Evolutionary conservation across 495 filamentous ascomycete genomes (phyloP), one percentile per base, ranked within the genome.

Genomic region (Xylaria sp.): DNA sequence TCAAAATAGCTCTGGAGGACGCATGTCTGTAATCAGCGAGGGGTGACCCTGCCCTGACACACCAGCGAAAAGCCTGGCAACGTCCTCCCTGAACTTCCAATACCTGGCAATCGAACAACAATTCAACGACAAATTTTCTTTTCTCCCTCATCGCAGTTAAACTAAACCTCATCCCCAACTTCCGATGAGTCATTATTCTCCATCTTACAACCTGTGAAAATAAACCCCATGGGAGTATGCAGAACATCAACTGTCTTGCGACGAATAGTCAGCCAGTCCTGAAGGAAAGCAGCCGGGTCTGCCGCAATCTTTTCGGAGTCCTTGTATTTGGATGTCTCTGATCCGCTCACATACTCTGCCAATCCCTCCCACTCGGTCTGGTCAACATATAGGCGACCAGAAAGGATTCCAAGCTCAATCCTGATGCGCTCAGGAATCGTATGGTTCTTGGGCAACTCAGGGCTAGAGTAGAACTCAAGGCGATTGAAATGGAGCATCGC

Each of bases 221-320:
- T 77, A 70, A 85, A 85, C 0, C 87, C 87, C 82, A 90, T 87
- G 0, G 86, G 88, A 0, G 87, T 90, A 44, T 88, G 84, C 31
- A 77, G 70, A 19, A 88, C 80, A 61, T 88, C 83, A 43, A 87
- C 85, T 2, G 85, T 85, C 62, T 86, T 85, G 21, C 85, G 82
- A 5, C 84, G 79, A 11, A 86, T 68, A 2, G 82, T 74, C 3
- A 89, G 76, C 86, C 85, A 89, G 21, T 89, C 85, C 14, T 84
- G 12, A 41, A 66, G 11, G 44, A 62, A 35, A 37, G 44, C 8
- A 26, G 31, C 58, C 5, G 50, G 67, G 12, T 58, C 48, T n/a
- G 35, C 21, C 21, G 64, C 67, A 24, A 50, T 53, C 59, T 40
- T 41, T 67, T 61, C 59, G 2, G 29, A 15, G 17, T 31, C 21